Evolutionary conservation across 2,329 filamentous ascomycete species (phyloP).

Genomic region (Fusarium citri): DNA sequence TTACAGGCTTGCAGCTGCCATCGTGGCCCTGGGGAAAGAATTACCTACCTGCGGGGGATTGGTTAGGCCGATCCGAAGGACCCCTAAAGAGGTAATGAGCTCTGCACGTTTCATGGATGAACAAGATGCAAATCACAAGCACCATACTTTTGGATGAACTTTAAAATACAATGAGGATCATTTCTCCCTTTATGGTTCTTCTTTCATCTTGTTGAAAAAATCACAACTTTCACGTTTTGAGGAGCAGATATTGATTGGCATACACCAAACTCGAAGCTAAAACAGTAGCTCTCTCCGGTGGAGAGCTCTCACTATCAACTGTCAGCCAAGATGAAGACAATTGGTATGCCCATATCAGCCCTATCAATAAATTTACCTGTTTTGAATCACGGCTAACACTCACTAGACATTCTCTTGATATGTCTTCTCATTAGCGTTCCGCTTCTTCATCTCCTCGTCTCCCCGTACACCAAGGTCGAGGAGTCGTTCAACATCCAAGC

Average conservation of each 20-base stretch:
- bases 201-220: not conserved
- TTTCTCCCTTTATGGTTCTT: not conserved
- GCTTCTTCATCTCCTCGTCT: constrained; percentile 73
- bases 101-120: not conserved
- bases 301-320: constrained; percentile 6
- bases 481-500: constrained; percentile 99
- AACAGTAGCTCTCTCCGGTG: constrained; percentile 4
- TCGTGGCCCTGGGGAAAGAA: constrained; percentile 14
- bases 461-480: constrained; percentile 97
- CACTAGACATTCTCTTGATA: constrained; percentile 43
- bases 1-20: constrained; percentile 25
- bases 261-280: constrained; percentile 1
- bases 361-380: not conserved
- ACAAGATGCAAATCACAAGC: not conserved
- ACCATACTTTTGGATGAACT: not conserved
- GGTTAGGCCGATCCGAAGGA: constrained; percentile 51
- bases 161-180: not conserved
- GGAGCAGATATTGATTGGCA: not conserved
- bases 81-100: constrained; percentile 18
- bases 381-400: not conserved
- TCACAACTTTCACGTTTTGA: not conserved
- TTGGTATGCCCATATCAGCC: constrained; percentile 18
- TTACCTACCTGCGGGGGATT: constrained; percentile 42
- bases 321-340: constrained; percentile 39
- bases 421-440: constrained; percentile 67